Evolutionary conservation across 345 rosid species (phyloP), one percentile per base, ranked within the genome.

Genomic region (Pistacia atlantica): DNA sequence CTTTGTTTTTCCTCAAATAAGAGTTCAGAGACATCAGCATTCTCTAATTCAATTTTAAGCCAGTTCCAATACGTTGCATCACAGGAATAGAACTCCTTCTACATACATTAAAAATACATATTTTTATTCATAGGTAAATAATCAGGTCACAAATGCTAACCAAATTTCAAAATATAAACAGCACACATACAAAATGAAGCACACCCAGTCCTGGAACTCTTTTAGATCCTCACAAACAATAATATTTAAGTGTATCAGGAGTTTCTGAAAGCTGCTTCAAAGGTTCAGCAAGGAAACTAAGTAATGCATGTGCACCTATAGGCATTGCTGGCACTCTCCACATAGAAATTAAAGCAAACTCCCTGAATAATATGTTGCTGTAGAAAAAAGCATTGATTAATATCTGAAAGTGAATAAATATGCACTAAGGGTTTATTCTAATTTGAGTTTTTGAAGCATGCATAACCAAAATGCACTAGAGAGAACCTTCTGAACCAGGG

Each of bases 241-340:
- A 85, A 79, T 89, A 91, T 79, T 90, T 89, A 12, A 83, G 78
- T 59, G 79, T 80, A 77, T 87, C 84, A 73, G 88, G 89, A 78
- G 82, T 80, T 85, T 92, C 97, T 14, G 95, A 91, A 71, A 93
- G 91, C 84, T 91, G 98, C 89, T 96, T 96, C 85, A 96, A 80
- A 78, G 99, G 99, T 82, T 96, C 99, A 71, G 99, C 99, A 85
- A 96, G 97, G 75, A 90, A 85, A 90, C 98, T 87, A 79, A 93
- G 95, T 79, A 96, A 86, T 38, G 84, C 79, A 79, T 96, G 99
- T 57, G 99, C 98, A 82, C 99, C 99, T 42, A 96, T 88, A 48
- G 99, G 99, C 91, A 92, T 89, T 76, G 89, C 91, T 66, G 99
- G 99, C 65, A 93, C 95, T 82, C 98, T 90, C 99, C 99, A 96